phyloP scores from a whole-genome alignment of 176 grass and related monocot species.

The Tillandsia fasciculata region DNA sequence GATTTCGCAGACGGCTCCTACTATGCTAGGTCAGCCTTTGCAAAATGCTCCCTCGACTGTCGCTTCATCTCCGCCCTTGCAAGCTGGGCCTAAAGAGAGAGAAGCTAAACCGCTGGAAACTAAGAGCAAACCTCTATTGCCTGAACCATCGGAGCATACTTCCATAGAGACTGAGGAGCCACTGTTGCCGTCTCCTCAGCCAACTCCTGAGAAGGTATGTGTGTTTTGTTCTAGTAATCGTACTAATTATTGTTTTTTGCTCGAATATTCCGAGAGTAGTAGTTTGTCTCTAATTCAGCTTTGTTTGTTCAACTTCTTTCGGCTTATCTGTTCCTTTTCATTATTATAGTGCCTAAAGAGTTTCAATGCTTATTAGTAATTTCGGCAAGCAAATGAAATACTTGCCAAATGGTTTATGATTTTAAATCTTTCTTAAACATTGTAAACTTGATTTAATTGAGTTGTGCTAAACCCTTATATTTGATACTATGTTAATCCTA shows the following conservation, averaged over 20 bases:
- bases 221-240: neutral
- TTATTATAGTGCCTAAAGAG: no score
- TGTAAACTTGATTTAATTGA: neutral
- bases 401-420: no score
- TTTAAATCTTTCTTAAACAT: no score
- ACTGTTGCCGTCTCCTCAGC: constrained; percentile 57
- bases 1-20: constrained; percentile 28
- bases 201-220: constrained; percentile 53
- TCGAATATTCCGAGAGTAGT: no score
- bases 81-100: constrained; percentile 25
- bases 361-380: no score
- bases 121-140: constrained; percentile 47
- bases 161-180: constrained; percentile 46
- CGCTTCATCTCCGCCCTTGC: constrained; percentile 22
- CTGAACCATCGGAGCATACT: constrained; percentile 29
- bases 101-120: constrained; percentile 27
- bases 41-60: constrained; percentile 22
- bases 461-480: no score
- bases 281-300: no score
- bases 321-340: no score
- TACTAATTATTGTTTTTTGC: neutral
- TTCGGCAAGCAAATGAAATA: no score
- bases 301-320: no score
- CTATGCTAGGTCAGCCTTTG: constrained; percentile 47
- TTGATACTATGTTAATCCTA: neutral